Evolutionary conservation across 169 alveolate species (phyloP).

Genomic region (Hepatocystis sp.): DNA sequence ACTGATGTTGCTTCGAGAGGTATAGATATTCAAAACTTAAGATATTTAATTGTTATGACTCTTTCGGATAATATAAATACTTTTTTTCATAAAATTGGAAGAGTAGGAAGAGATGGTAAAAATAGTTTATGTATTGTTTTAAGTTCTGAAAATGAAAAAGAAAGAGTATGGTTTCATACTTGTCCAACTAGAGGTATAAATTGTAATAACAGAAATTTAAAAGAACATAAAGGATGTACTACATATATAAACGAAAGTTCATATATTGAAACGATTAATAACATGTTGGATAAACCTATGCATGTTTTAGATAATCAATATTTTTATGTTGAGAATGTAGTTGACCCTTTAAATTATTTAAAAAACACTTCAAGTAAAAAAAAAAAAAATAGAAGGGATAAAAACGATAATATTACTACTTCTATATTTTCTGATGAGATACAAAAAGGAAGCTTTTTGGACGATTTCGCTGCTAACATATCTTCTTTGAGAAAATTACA

Average conservation of each 20-base stretch:
- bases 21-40: conserved; percentile 93
- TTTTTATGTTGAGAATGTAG: conserved; percentile 51
- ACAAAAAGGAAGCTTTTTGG: conserved; percentile 5
- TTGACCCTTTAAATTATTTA: conserved; percentile 60
- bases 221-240: conserved; percentile 78
- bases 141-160: conserved; percentile 65
- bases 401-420: conserved; percentile 29
- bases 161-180: conserved; percentile 79
- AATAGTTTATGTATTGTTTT: conserved; percentile 77
- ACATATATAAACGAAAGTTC: conserved; percentile 69
- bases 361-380: conserved; percentile 21
- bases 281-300: conserved; percentile 65
- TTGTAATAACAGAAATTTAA: conserved; percentile 74
- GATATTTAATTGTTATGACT: conserved; percentile 74
- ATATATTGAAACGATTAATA: conserved; percentile 54
- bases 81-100: conserved; percentile 78
- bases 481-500: conserved; percentile 29
- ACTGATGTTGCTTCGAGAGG: conserved; percentile 99
- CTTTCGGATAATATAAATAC: conserved; percentile 77
- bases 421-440: conserved; percentile 32
- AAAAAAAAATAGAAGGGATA: conserved; percentile 41
- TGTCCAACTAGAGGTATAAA: conserved; percentile 64
- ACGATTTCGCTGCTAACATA: conserved; percentile 17
- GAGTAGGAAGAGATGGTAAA: conserved; percentile 79
- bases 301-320: conserved; percentile 50